These are phyloP conservation scores for Citrus cavaleriei DNA, from an alignment of 345 rosid species.

Conservation along the genomic window DNA sequence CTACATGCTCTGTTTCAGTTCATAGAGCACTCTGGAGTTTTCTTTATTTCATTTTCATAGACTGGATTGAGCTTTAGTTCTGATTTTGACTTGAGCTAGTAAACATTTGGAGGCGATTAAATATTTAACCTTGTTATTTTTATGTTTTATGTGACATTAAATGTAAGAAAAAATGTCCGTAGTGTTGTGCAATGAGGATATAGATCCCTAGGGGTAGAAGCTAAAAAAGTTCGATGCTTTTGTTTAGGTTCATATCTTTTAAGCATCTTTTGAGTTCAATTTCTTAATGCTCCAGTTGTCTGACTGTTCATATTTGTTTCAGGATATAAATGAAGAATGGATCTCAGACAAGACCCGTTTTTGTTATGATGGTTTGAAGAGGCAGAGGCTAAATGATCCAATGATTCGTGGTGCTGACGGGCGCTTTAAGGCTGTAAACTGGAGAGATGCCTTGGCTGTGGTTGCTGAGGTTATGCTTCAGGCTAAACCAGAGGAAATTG, in stretches of 20 bases:
- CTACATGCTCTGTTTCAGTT: neutral
- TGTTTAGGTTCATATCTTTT: neutral
- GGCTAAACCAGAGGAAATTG: constrained; percentile 78
- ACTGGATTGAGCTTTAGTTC: neutral
- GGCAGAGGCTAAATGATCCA: constrained; percentile 98
- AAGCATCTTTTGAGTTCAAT: neutral
- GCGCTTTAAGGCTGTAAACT: constrained; percentile 79
- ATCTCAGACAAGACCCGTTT: constrained; percentile 98
- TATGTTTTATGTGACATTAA: neutral
- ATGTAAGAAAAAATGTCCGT: neutral
- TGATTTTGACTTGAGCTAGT: neutral
- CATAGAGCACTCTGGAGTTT: neutral
- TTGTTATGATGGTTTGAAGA: constrained; percentile 92
- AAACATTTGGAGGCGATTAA: neutral
- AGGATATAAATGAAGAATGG: constrained; percentile 99
- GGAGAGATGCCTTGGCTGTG: constrained; percentile 94
- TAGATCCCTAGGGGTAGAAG: neutral
- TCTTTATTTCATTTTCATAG: neutral
- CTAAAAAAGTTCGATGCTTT: neutral
- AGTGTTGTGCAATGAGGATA: neutral
- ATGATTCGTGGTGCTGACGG: constrained; percentile 96
- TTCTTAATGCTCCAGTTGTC: neutral
- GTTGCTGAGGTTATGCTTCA: constrained; percentile 81
- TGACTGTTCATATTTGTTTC: constrained; percentile 23
- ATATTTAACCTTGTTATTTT: neutral